A percentile compares a stretch with the other conserved stretches of the same genome.
Conservation (phyloP, 2,329 filamentous ascomycete genomes). For the Colletotrichum godetiae region DNA sequence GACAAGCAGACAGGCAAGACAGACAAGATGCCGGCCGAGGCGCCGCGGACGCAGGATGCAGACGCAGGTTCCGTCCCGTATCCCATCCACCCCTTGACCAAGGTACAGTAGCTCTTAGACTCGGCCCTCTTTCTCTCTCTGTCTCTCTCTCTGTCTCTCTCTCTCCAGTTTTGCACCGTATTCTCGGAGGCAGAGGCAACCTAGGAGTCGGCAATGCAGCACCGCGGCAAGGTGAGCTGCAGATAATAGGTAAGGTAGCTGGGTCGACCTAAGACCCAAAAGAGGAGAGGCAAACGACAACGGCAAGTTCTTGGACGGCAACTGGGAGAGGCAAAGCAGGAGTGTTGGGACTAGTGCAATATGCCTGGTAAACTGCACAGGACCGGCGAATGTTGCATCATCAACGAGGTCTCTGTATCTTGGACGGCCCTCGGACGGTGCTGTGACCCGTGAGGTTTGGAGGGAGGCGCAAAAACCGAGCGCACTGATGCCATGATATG, state of each 20-base stretch:
- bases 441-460: constrained; percentile 34
- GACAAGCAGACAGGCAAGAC: constrained; percentile 9
- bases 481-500: constrained; percentile 27
- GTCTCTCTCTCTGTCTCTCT: too few relatives aligned
- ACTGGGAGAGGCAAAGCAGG: neutral
- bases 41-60: constrained; percentile 6
- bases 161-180: neutral
- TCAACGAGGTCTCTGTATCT: neutral
- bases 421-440: constrained; percentile 33
- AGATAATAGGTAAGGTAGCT: neutral
- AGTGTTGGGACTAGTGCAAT: neutral
- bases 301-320: neutral
- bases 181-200: neutral
- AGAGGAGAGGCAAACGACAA: neutral
- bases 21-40: constrained; percentile 20
- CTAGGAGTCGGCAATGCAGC: constrained; percentile 18
- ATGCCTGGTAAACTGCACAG: neutral
- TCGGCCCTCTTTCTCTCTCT: neutral
- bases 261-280: neutral
- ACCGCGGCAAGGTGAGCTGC: constrained; percentile 11
- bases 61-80: constrained; percentile 25
- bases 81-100: neutral
- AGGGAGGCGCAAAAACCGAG: constrained; percentile 15
- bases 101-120: neutral
- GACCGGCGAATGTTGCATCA: neutral